A percentile compares a stretch with the other conserved stretches of the same genome.
phyloP scores from a whole-genome alignment of 345 rosid species.

The Gossypium sturtianum region DNA sequence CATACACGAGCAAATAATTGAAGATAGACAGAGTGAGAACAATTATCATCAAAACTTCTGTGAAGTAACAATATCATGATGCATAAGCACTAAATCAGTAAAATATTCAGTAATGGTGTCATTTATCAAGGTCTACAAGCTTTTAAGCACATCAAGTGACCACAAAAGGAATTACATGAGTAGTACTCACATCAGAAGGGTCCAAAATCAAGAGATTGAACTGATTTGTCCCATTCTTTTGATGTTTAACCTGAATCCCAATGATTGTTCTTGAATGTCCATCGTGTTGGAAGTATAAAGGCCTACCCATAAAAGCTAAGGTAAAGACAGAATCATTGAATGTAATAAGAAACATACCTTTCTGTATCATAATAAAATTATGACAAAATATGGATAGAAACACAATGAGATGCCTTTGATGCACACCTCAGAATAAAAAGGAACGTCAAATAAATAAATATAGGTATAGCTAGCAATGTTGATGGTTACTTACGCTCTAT shows the following conservation, averaged over 20 bases:
- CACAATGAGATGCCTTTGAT: neutral
- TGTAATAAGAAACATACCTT: neutral
- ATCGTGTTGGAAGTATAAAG: conserved; percentile 80
- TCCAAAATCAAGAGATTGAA: conserved; percentile 64
- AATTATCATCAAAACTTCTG: neutral
- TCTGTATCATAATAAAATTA: neutral
- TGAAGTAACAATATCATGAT: neutral
- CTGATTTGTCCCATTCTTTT: conserved; percentile 33
- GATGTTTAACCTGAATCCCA: conserved; percentile 60
- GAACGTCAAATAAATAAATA: neutral
- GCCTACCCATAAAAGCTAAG: conserved; percentile 36
- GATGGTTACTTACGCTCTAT: conserved; percentile 41
- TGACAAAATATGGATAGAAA: neutral
- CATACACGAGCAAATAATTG: neutral
- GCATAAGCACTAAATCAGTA: neutral
- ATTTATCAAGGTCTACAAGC: neutral
- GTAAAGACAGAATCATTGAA: conserved; percentile 9
- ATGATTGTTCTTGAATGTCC: conserved; percentile 78
- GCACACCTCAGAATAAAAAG: neutral
- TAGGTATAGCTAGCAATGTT: neutral
- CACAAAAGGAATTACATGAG: neutral
- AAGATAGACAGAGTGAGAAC: neutral
- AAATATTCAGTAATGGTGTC: neutral
- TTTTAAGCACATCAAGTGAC: neutral
- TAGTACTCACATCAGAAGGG: conserved; percentile 56